Evolutionary conservation across 2,329 filamentous ascomycete species (phyloP), one percentile per base, ranked within the genome.

Genomic region (Leptographium procerum): DNA sequence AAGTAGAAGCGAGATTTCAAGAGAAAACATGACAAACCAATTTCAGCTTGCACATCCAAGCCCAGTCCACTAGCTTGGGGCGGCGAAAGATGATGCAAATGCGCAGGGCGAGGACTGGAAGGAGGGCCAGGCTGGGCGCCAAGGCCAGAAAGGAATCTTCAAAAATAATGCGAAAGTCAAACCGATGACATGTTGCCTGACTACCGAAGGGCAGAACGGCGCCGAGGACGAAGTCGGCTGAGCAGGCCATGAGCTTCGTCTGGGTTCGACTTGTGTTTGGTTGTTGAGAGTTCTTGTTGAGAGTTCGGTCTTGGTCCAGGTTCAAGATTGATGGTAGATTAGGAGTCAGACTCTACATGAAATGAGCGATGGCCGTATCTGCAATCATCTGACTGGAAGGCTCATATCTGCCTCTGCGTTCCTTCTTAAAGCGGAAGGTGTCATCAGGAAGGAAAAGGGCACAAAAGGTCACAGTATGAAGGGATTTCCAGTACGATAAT

Each of bases 141-240:
- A 55, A 24, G 5, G n/a, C 5, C 4, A 55, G 10, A 11, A 55
- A 33, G 16, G 53, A 26, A 31, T 55, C 53, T 14, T 55, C 53
- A 40, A 55, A 55, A 28, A 55, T 4, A 28, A 55, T 22, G 36
- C 53, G 53, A 24, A 55, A 55, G 40, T 55, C 53, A 9, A 55
- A 55, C 4, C 14, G 2, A 9, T 40, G 53, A n/a, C 53, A 55
- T 5, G 16, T 16, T 7, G 19, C 31, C 7, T 55, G 40, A 19
- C n/a, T 8, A 16, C n/a, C 43, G 8, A 9, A 47, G 10, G 53
- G 40, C 19, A 55, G 40, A 6, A 48, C 34, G 24, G 52, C 52
- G 13, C 52, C 52, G 10, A 54, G 43, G 2, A 8, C 13, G 10
- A 28, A 54, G 24, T 54, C 52, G 11, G 34, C n/a, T 14, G 33